Evolutionary conservation across 768 basidiomycete species (phyloP).

Genomic region (Podaxis carcinomalis): DNA sequence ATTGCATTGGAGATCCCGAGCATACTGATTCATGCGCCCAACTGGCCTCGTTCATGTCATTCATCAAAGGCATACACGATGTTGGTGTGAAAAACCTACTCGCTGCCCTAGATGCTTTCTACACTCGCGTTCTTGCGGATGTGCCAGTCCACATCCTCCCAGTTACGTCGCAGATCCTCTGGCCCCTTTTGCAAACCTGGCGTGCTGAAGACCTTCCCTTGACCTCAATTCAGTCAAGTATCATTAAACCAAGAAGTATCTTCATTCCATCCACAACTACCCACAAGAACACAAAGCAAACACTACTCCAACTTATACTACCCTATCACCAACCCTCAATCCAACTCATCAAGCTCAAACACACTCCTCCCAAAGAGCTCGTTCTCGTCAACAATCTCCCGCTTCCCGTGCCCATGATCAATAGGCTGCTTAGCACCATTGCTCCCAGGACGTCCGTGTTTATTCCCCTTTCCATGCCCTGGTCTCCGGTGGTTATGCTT

Average conservation of each 20-base stretch:
- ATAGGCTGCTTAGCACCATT: too few relatives aligned
- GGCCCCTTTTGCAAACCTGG: too few relatives aligned
- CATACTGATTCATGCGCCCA: neutral
- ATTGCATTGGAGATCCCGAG: neutral
- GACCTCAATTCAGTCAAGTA: neutral
- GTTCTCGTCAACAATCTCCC: neutral
- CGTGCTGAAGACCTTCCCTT: neutral
- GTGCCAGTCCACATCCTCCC: too few relatives aligned
- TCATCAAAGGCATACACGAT: too few relatives aligned
- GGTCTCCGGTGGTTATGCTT: neutral
- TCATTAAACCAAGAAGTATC: neutral
- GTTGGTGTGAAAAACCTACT: too few relatives aligned
- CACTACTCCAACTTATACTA: neutral
- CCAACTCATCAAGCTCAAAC: slow-evolving; percentile 1
- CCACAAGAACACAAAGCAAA: neutral
- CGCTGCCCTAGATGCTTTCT: too few relatives aligned
- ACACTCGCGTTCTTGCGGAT: too few relatives aligned
- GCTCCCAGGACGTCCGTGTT: neutral
- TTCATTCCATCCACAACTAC: neutral
- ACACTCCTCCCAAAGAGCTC: neutral
- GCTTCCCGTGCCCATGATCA: neutral
- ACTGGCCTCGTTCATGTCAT: too few relatives aligned
- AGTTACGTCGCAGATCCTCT: too few relatives aligned
- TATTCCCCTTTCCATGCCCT: neutral
- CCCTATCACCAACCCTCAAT: neutral